Evolutionary conservation across 192 early-diverging fungal species (phyloP), one percentile per base, ranked within the genome.

Genomic region (Backusella tuberculispora): DNA sequence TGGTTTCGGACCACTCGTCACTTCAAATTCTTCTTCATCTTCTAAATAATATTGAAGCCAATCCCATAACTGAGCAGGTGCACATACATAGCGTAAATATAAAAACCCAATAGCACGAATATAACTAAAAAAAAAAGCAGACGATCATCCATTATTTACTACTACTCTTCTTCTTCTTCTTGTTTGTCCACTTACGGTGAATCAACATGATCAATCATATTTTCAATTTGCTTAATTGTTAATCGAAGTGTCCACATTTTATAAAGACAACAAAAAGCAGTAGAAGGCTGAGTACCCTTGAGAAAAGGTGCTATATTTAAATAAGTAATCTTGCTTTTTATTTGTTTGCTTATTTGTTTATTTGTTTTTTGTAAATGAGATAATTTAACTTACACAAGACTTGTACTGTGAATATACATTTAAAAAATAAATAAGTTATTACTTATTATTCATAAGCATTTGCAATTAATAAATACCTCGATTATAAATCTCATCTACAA

Each of bases 251-350:
- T 94, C 92, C 92, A 95, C 29, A 95, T 84, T 77, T 95, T 95
- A 81, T 89, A 95, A 26, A 95, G 86, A 45, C 94, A 82, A 71
- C 92, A 94, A 81, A 92, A 95, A 0, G 94, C 93, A 24, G 94
- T 94, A 8, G 90, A 92, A 5, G 92, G 91, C 14, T 88, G 88
- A 12, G 87, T 93, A 7, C 90, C 92, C 71, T 92, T 94, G 41
- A 95, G 74, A 76, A 93, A 95, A 6, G 94, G 94, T 66, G 93
- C 91, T 92, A 78, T n/a, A 69, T 40, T 69, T 5, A 38, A 37
- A 50, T 34, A 34, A 34, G 29, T 34, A 34, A 34, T 34, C 29
- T 2, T 34, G 29, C 29, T 34, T 34, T 34, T 34, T 34, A 34
- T 34, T 53, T 53, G 17, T 53, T 53, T n/a, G n/a, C n/a, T n/a